Base-by-base conservation (phyloP, 345 rosid genomes). In the Arabis hirsuta region DNA sequence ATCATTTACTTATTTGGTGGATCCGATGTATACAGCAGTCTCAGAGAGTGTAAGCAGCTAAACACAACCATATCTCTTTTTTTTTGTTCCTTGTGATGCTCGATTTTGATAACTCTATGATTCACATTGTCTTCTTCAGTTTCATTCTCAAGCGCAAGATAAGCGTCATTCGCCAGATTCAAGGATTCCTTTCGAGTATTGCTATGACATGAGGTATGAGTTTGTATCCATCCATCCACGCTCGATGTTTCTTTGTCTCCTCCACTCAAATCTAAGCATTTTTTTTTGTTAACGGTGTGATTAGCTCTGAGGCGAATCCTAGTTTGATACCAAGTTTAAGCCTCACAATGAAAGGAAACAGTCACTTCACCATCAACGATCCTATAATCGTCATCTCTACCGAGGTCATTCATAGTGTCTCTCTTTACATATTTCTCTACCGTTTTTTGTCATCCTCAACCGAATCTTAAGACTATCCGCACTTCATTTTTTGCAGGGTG, bases 121-220 rank as follows among this genome's bases (percentile, higher is more conserved):
- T 45, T 38, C 34, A 60, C 71, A 52, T 69, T 47, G 59, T 57
- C 48, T 62, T 45, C 71, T 79, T 68, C 87, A 86, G 99, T 91
- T 91, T 53, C 85, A 91, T 79, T 84, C 89, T 39, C 96, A 84
- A 79, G 87, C 84, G 47, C 76, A 51, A 67, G 89, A 94, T 81
- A 88, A 65, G 74, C 81, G 80, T 13, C 82, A 76, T 45, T 81
- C 86, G 10, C 84, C 79, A 45, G 91, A 91, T 83, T 60, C 84
- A 55, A 84, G 91, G 73, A 87, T 95, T 61, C 97, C 96, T 41
- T 89, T 87, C 38, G 84, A 89, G 77, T 89, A 82, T 75, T 91
- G 98, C 63, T 89, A 88, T 60, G 86, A 82, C 69, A 85, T 85
- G 90, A 89, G 97, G 93, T 91, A 62, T 63, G 66, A 63, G 39